These are phyloP conservation scores for Hygrocybe coccinea DNA, from an alignment of 768 basidiomycete genomes.

Conservation along the genomic window DNA sequence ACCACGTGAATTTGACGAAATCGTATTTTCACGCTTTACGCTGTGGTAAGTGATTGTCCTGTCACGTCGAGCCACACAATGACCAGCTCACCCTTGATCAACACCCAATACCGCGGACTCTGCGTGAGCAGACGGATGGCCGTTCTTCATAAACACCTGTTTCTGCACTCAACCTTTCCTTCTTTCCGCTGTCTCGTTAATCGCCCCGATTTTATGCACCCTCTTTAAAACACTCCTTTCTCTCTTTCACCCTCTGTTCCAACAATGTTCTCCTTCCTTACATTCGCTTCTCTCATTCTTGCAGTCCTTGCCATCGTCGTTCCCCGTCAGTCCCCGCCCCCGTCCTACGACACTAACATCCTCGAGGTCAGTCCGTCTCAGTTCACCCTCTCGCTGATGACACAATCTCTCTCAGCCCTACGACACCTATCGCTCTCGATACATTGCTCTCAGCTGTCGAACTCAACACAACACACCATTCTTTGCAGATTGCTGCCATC, in stretches of 20 bases:
- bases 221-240: slow-evolving; percentile 14
- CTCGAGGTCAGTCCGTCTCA: slow-evolving; percentile 16
- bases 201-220: background rate
- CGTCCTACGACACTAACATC: slow-evolving; percentile 3
- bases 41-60: too few relatives aligned
- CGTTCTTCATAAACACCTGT: too few relatives aligned
- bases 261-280: slow-evolving; percentile 39
- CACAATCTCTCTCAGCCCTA: slow-evolving; percentile 41
- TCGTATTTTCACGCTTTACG: too few relatives aligned
- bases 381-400: too few relatives aligned
- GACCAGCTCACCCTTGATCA: too few relatives aligned
- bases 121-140: too few relatives aligned
- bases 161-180: too few relatives aligned
- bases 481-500: slow-evolving; percentile 70
- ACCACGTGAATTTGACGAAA: too few relatives aligned
- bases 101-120: too few relatives aligned
- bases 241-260: slow-evolving; percentile 24
- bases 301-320: slow-evolving; percentile 34
- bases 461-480: slow-evolving; percentile 47
- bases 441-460: slow-evolving; percentile 51
- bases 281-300: slow-evolving; percentile 41
- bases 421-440: slow-evolving; percentile 54
- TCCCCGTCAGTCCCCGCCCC: slow-evolving; percentile 27
- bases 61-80: too few relatives aligned
- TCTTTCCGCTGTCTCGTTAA: too few relatives aligned